Evolutionary conservation across 768 basidiomycete genomes (phyloP).

Genomic region (Chiua virens): DNA sequence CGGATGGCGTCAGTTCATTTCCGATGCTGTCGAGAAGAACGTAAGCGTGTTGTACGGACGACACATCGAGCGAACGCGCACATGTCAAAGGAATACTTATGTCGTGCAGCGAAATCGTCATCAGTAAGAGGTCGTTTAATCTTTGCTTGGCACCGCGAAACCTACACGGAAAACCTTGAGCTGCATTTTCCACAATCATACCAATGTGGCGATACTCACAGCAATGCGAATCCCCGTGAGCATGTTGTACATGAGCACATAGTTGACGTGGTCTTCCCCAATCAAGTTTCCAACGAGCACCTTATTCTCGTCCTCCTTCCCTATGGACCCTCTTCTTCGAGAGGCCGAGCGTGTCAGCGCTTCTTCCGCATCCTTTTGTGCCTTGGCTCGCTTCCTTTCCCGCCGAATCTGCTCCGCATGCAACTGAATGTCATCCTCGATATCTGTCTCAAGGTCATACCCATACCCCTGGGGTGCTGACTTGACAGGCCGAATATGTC

Average conservation of each 20-base stretch:
- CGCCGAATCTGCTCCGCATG: conserved; percentile 85
- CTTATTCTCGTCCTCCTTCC: conserved; percentile 44
- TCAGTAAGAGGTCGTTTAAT: conserved; percentile 79
- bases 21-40: conserved; percentile 67
- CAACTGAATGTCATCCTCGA: conserved; percentile 68
- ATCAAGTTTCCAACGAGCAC: conserved; percentile 93
- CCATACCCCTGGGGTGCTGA: conserved; percentile 36
- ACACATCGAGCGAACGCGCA: conserved; percentile 37
- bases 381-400: conserved; percentile 76
- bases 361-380: conserved; percentile 61
- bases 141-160: conserved; percentile 96
- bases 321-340: conserved; percentile 21
- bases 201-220: conserved; percentile 44
- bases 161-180: conserved; percentile 44
- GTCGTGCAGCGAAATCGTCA: conserved; percentile 84
- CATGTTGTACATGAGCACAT: conserved; percentile 99
- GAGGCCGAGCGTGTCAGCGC: conserved; percentile 42
- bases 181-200: background rate
- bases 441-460: conserved; percentile 38
- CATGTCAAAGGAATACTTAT: conserved; percentile 99
- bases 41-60: background rate
- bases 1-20: conserved; percentile 96
- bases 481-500: conserved; percentile 33
- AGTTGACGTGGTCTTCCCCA: conserved; percentile 98
- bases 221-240: conserved; percentile 96